Base-by-base conservation (phyloP, 495 filamentous ascomycete species). In the Articulospora tetracladia region DNA sequence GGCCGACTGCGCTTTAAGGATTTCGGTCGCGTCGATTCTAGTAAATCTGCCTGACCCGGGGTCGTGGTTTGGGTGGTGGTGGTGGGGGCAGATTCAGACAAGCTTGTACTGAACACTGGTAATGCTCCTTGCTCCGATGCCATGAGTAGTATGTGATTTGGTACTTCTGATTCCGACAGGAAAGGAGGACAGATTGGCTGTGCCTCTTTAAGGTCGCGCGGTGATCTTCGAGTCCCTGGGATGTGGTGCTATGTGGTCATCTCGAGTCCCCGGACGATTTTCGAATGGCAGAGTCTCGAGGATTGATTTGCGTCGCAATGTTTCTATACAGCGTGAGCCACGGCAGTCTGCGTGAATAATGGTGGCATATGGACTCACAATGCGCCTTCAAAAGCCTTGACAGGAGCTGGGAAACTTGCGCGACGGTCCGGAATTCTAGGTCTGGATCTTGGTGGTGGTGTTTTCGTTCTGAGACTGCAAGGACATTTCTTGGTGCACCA, bases 1-100 rank as follows among this genome's bases (percentile, higher is more conserved):
- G 78, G 74, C 32, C 80, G 77, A 23, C 70, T 66, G 46, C 81
- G 70, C 66, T 83, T 83, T 30, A 80, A 72, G 55, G 78, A 75
- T 60, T 72, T 78, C 19, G 69, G 54, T 47, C 61, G 54, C 25
- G 44, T 49, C 11, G 53, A 26, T 26, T 65, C 60, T 15, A 58
- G 15, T 3, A 63, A 58, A 32, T 57, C 25, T 27, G 56, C 52
- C 20, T 20, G 20, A 30, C 55, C 26, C 17, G 34, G 39, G 13
- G 28, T 27, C 6, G 57, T 25, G 10, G 53, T 57, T 20, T 60
- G 30, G 4, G 55, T 36, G 11, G 55, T 47, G 50, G 58, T 62
- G 48, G 61, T 39, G 44, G 55, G 52, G 61, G 52, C 27, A 56
- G 27, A 24, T 26, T 61, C 47, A 55, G 32, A 36, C 27, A 44